Evolutionary conservation across 345 rosid species (phyloP).

Genomic region (Euphorbia tirucalli): DNA sequence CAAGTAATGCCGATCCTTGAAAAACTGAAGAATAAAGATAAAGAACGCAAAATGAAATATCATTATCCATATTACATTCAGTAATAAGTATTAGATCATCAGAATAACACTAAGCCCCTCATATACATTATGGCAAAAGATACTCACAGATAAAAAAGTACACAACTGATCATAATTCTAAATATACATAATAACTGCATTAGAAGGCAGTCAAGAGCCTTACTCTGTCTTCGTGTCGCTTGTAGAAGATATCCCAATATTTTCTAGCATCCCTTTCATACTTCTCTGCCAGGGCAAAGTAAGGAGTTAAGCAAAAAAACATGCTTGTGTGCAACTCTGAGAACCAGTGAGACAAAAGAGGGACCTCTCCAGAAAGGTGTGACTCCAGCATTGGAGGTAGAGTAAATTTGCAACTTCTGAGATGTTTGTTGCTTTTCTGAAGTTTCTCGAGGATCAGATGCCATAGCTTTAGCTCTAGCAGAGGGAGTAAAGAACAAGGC

Average conservation of each 20-base stretch:
- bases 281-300: slow-evolving; percentile 46
- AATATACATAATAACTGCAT: neutral
- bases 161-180: neutral
- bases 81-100: neutral
- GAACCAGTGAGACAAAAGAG: neutral
- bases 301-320: neutral
- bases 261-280: slow-evolving; percentile 83
- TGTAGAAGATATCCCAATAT: slow-evolving; percentile 88
- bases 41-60: slow-evolving; percentile 5
- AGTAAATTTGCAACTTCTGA: slow-evolving; percentile 65
- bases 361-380: slow-evolving; percentile 78
- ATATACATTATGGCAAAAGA: neutral
- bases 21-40: slow-evolving; percentile 49
- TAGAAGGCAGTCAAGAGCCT: neutral
- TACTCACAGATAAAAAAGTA: neutral
- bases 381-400: slow-evolving; percentile 50
- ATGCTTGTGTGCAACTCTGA: neutral
- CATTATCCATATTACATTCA: neutral
- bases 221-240: slow-evolving; percentile 77
- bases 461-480: slow-evolving; percentile 26
- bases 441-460: slow-evolving; percentile 24
- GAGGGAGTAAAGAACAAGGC: neutral
- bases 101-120: neutral
- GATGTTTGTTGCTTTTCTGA: slow-evolving; percentile 35
- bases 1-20: slow-evolving; percentile 92